Conservation (phyloP, 2,329 filamentous ascomycete genomes). For the Colletotrichum acutatum region DNA sequence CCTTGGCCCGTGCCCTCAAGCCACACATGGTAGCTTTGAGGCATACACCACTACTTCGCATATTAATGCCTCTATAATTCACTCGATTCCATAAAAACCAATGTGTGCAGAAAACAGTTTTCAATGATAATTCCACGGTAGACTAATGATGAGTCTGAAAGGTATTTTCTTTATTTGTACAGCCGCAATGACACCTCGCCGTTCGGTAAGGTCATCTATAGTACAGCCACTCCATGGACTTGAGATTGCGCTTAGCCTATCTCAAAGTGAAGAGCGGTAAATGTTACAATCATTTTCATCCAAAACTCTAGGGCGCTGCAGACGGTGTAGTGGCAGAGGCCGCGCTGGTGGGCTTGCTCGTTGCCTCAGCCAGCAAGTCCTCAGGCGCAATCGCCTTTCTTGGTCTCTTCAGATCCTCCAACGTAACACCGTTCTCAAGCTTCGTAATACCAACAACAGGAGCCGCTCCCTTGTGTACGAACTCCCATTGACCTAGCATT, state of each 20-base stretch:
- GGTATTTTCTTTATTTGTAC: conserved; percentile 5
- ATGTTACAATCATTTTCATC: conserved; percentile 19
- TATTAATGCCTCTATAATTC: background rate
- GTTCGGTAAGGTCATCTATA: conserved; percentile 16
- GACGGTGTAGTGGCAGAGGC: conserved; percentile 48
- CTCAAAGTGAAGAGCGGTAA: background rate
- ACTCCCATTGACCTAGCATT: conserved; percentile 80
- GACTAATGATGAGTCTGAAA: background rate
- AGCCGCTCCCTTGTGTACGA: conserved; percentile 91
- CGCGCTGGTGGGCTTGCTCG: conserved; percentile 46
- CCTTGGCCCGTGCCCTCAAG: conserved; percentile 34
- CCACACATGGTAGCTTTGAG: background rate
- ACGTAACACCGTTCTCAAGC: conserved; percentile 78
- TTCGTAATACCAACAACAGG: conserved; percentile 94
- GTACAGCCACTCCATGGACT: conserved; percentile 24
- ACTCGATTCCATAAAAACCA: background rate
- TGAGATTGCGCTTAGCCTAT: background rate
- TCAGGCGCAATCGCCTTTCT: conserved; percentile 71
- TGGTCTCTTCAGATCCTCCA: conserved; percentile 85
- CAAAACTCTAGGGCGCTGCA: conserved; percentile 35
- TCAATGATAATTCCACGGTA: background rate
- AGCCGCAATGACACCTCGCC: background rate
- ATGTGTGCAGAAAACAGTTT: background rate
- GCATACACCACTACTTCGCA: background rate
- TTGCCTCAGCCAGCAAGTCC: conserved; percentile 47